Conservation (phyloP, 2,329 filamentous ascomycete species). For the Stagonosporopsis chrysanthemi region DNA sequence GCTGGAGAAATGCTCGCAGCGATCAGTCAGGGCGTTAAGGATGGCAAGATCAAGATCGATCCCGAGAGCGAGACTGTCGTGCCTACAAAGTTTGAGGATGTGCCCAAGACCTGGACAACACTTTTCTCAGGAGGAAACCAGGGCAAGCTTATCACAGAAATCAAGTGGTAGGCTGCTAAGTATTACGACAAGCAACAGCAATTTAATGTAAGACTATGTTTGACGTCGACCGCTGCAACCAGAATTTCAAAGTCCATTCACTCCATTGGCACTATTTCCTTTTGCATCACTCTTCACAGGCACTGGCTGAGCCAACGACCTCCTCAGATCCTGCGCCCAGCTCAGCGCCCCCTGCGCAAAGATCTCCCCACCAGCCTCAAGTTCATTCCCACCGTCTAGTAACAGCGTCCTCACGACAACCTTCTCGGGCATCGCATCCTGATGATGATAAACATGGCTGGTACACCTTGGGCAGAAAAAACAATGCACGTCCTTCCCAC, state of each 20-base stretch:
- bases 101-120: slow-evolving; percentile 59
- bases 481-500: slow-evolving; percentile 48
- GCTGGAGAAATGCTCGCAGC: slow-evolving; percentile 33
- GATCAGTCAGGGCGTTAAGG: slow-evolving; percentile 42
- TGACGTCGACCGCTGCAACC: neutral
- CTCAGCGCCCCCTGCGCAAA: slow-evolving; percentile 47
- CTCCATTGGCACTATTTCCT: neutral
- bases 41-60: slow-evolving; percentile 57
- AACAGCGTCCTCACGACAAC: slow-evolving; percentile 51
- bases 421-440: slow-evolving; percentile 51
- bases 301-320: slow-evolving; percentile 6
- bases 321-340: slow-evolving; percentile 44
- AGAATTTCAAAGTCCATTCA: neutral
- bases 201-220: neutral
- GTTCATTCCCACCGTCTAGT: slow-evolving; percentile 46
- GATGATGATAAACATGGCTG: slow-evolving; percentile 52
- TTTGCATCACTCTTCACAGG: neutral
- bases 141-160: slow-evolving; percentile 57
- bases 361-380: slow-evolving; percentile 49
- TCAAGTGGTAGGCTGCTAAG: slow-evolving; percentile 14
- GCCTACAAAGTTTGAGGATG: slow-evolving; percentile 56
- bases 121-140: slow-evolving; percentile 58
- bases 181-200: neutral
- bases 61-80: slow-evolving; percentile 59
- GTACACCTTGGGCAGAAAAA: slow-evolving; percentile 51